These are phyloP conservation scores for Vaccinium macrocarpon DNA, from an alignment of 148 eudicot species.

Conservation along the genomic window DNA sequence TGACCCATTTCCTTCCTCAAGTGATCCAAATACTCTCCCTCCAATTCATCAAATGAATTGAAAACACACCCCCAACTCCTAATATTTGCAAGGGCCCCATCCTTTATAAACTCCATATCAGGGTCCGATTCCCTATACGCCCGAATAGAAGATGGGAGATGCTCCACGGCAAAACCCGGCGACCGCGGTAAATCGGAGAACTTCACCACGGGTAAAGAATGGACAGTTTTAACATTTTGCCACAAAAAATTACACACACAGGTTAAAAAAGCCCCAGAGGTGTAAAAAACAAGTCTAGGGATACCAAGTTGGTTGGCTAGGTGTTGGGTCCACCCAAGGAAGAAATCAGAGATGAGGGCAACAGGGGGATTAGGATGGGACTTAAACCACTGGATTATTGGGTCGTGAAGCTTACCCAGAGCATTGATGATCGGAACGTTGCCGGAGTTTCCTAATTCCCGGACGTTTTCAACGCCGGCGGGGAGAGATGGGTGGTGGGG, in stretches of 20 bases:
- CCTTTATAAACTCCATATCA: conserved; percentile 30
- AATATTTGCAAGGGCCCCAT: conserved; percentile 35
- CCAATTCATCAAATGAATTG: conserved; percentile 45
- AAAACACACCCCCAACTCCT: conserved; percentile 44
- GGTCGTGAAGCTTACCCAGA: conserved; percentile 35
- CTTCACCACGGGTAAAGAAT: not conserved
- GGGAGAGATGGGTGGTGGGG: conserved; percentile 57
- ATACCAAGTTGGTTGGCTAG: conserved; percentile 41
- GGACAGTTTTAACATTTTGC: conserved; percentile 12
- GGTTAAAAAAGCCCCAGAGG: conserved; percentile 24
- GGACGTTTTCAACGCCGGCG: conserved; percentile 46
- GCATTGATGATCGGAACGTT: conserved; percentile 40
- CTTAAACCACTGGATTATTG: conserved; percentile 46
- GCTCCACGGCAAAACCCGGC: conserved; percentile 32
- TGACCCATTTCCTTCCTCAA: conserved; percentile 27
- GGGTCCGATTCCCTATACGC: conserved; percentile 28
- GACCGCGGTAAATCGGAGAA: conserved; percentile 41
- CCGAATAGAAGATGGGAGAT: conserved; percentile 41
- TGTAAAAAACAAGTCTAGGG: conserved; percentile 44
- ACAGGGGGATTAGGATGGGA: conserved; percentile 49
- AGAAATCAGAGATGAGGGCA: conserved; percentile 57
- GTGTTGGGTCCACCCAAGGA: conserved; percentile 57
- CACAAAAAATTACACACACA: conserved; percentile 16
- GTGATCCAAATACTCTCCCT: conserved; percentile 40
- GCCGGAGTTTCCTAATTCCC: conserved; percentile 46